Evolutionary conservation across 805 yeast species (phyloP).

Genomic region (Schizosaccharomyces osmophilus): DNA sequence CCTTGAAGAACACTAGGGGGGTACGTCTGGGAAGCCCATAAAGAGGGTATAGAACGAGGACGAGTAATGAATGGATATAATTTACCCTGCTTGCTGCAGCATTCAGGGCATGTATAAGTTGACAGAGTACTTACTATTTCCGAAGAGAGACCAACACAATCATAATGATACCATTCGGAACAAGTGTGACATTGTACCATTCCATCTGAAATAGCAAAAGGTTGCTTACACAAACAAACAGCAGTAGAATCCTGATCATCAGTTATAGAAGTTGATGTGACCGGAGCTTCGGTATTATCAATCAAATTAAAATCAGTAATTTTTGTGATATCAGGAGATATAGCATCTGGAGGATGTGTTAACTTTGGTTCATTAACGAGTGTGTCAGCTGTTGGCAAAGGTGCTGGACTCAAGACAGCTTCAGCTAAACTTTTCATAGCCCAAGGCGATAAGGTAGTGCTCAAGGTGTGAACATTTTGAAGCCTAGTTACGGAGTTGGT

Average conservation of each 20-base stretch:
- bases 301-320: neutral
- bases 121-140: neutral
- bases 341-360: neutral
- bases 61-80: neutral
- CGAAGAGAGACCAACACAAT: neutral
- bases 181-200: neutral
- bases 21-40: neutral
- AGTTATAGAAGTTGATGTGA: too few species aligned
- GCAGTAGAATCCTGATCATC: neutral
- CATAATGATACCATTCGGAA: neutral
- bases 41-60: neutral
- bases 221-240: neutral
- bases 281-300: too few species aligned
- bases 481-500: neutral
- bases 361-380: too few species aligned
- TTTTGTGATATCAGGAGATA: neutral
- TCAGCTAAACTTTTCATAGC: neutral
- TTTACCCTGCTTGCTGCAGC: neutral
- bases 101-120: neutral
- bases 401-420: neutral
- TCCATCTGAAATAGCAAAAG: neutral
- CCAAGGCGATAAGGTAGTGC: neutral
- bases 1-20: neutral
- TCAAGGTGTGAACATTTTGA: neutral
- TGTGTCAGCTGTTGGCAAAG: neutral